Conservation (phyloP, 768 basidiomycete genomes). For the Pleurotus sapidus region DNA sequence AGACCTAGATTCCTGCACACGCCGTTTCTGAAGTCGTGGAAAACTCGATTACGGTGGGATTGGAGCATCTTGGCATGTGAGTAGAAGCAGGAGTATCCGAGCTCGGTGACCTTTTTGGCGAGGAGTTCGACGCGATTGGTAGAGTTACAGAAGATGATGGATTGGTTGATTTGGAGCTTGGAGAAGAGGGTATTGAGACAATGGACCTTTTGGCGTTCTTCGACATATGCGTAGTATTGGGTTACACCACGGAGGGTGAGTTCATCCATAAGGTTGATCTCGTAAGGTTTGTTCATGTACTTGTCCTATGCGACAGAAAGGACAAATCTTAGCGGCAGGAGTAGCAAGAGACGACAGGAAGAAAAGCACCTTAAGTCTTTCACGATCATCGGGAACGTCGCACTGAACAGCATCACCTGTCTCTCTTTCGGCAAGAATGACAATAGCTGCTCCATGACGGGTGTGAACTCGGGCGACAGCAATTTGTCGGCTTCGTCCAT, state of each 20-base stretch:
- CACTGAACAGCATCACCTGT: slow-evolving; percentile 99
- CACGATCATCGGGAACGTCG: slow-evolving; percentile 98
- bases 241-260: slow-evolving; percentile 97
- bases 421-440: slow-evolving; percentile 78
- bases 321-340: slow-evolving; percentile 10
- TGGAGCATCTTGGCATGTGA: slow-evolving; percentile 99
- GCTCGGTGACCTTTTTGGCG: slow-evolving; percentile 98
- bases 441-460: slow-evolving; percentile 96
- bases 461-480: slow-evolving; percentile 94
- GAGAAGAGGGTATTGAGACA: slow-evolving; percentile 79
- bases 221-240: slow-evolving; percentile 99
- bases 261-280: slow-evolving; percentile 99
- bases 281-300: slow-evolving; percentile 93
- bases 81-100: slow-evolving; percentile 99
- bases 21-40: slow-evolving; percentile 99
- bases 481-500: slow-evolving; percentile 99
- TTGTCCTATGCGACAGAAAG: slow-evolving; percentile 61
- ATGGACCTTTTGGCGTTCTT: slow-evolving; percentile 99
- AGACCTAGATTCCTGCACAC: slow-evolving; percentile 98
- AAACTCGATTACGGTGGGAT: slow-evolving; percentile 97
- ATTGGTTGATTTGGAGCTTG: slow-evolving; percentile 99
- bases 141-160: slow-evolving; percentile 99
- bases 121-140: slow-evolving; percentile 99
- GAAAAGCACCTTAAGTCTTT: slow-evolving; percentile 87
- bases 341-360: background rate